Conservation (phyloP, 352 stramenopile genomes). For the Globisporangium yorkense region DNA sequence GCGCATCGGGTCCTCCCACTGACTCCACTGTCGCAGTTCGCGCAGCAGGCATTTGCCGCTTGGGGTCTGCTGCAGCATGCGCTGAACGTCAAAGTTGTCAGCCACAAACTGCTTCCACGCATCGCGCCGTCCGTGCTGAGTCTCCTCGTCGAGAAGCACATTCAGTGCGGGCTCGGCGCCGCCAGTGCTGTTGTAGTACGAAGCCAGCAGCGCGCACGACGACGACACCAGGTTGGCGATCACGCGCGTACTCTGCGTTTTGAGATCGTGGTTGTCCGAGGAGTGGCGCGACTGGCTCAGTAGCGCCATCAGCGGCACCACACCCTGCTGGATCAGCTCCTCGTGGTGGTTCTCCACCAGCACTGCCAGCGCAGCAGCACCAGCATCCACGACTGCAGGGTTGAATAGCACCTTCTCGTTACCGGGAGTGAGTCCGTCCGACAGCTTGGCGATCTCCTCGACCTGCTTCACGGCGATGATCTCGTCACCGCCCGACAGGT, state of each 20-base stretch:
- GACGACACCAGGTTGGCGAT: conserved; percentile 66
- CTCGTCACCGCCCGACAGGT: conserved; percentile 48
- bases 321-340: conserved; percentile 57
- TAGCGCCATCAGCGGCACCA: conserved; percentile 56
- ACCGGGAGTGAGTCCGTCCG: conserved; percentile 66
- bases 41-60: conserved; percentile 40
- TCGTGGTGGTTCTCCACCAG: conserved; percentile 58
- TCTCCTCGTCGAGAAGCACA: neutral
- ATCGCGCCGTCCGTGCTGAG: neutral
- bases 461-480: conserved; percentile 74
- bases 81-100: conserved; percentile 52
- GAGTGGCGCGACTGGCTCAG: conserved; percentile 30
- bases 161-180: neutral
- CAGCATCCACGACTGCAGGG: conserved; percentile 59
- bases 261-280: conserved; percentile 26
- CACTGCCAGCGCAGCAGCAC: conserved; percentile 58
- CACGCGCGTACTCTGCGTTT: conserved; percentile 62
- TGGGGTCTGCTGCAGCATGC: conserved; percentile 32
- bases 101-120: conserved; percentile 24
- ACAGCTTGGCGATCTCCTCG: conserved; percentile 65
- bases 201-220: conserved; percentile 33
- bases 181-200: neutral
- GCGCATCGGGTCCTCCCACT: conserved; percentile 53
- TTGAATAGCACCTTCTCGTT: conserved; percentile 73
- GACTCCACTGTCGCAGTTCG: conserved; percentile 31